Evolutionary conservation across 306 rosid species (phyloP).

Genomic region (Canavalia ensiformis): DNA sequence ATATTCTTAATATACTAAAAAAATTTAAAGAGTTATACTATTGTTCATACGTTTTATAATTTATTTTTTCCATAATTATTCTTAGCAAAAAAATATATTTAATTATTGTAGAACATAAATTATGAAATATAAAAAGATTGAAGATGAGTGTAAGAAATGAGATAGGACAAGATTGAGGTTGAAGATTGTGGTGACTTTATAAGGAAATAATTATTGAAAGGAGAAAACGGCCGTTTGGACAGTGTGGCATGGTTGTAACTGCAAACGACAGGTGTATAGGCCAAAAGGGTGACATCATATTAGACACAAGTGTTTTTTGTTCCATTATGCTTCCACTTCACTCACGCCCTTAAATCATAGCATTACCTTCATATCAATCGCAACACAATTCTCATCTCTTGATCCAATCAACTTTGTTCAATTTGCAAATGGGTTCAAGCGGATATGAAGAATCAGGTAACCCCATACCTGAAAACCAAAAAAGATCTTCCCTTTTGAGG

Average conservation of each 20-base stretch:
- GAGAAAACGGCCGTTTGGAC: background rate
- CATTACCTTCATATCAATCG: background rate
- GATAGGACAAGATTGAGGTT: no score
- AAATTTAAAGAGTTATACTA: no score
- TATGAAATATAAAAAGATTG: no score
- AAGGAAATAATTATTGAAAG: background rate
- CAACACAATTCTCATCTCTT: no score
- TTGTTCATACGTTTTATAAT: no score
- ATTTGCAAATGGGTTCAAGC: slow-evolving; percentile 55
- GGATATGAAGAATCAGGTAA: slow-evolving; percentile 54
- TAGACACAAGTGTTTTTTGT: background rate
- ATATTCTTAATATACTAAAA: no score
- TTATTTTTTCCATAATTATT: no score
- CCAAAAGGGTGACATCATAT: background rate
- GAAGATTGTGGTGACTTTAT: no score
- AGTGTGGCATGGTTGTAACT: background rate
- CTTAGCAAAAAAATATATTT: no score
- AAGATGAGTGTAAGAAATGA: no score
- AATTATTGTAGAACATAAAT: no score
- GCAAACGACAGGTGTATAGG: background rate
- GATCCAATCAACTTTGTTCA: background rate
- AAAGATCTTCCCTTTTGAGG: slow-evolving; percentile 53
- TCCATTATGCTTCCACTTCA: background rate
- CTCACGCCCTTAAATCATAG: background rate
- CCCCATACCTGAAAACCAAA: background rate